phyloP scores from a whole-genome alignment of 2,329 filamentous ascomycete genomes.

The Aureobasidium mangrovei region DNA sequence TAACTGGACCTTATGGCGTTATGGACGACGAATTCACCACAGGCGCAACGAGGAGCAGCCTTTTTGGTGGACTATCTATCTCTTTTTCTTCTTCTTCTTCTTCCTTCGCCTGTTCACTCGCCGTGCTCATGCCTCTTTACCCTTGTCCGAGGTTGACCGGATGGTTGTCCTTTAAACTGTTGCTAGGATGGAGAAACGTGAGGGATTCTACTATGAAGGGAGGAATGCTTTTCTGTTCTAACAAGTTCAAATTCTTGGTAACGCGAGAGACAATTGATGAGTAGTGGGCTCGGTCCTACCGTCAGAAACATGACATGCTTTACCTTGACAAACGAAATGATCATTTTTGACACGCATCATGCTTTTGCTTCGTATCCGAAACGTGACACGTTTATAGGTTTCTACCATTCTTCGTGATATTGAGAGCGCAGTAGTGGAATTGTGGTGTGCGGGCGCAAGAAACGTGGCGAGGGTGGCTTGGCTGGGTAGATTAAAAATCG shows the following conservation, averaged over 20 bases:
- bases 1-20: neutral
- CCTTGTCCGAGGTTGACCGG: neutral
- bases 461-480: no score
- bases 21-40: neutral
- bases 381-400: no score
- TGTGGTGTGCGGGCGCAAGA: no score
- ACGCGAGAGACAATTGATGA: neutral
- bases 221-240: neutral
- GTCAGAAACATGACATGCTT: neutral
- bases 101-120: neutral
- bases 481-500: no score
- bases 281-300: neutral
- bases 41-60: neutral
- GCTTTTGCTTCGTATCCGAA: neutral
- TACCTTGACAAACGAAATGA: neutral
- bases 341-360: neutral
- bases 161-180: neutral
- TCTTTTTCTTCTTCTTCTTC: neutral
- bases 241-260: neutral
- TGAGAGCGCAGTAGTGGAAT: no score
- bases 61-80: neutral
- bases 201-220: neutral
- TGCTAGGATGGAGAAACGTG: constrained; percentile 1
- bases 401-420: no score
- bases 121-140: neutral